A percentile compares a stretch with the other conserved stretches of the same genome.
These are phyloP conservation scores for Eucalyptus regnans DNA, from an alignment of 345 rosid species.

Conservation along the genomic window DNA sequence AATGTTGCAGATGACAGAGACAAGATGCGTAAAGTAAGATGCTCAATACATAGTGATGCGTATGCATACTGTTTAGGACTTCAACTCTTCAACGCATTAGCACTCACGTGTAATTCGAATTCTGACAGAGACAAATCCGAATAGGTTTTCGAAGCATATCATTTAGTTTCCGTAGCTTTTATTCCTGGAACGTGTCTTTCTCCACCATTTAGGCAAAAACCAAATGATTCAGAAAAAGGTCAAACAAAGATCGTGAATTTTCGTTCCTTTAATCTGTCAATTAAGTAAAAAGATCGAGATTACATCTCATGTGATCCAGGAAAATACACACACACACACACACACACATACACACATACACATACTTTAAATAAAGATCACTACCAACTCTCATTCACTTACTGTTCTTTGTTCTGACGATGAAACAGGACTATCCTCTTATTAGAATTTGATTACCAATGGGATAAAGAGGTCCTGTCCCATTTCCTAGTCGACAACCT, in stretches of 20 bases:
- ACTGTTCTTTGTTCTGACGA: neutral
- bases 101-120: neutral
- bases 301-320: neutral
- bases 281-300: neutral
- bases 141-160: neutral
- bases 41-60: neutral
- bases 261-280: neutral
- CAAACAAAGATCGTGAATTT: neutral
- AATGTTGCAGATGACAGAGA: neutral
- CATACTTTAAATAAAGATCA: neutral
- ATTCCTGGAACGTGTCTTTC: neutral
- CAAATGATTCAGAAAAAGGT: neutral
- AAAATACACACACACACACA: neutral
- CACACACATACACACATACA: too few species aligned
- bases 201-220: neutral
- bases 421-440: neutral
- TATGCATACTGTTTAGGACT: neutral
- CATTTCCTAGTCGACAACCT: neutral
- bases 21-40: neutral
- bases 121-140: neutral
- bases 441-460: neutral
- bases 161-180: neutral
- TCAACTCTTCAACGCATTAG: neutral
- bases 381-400: neutral
- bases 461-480: neutral